phyloP scores from a whole-genome alignment of 75 land plant genomes.

The Picea sitchensis region DNA sequence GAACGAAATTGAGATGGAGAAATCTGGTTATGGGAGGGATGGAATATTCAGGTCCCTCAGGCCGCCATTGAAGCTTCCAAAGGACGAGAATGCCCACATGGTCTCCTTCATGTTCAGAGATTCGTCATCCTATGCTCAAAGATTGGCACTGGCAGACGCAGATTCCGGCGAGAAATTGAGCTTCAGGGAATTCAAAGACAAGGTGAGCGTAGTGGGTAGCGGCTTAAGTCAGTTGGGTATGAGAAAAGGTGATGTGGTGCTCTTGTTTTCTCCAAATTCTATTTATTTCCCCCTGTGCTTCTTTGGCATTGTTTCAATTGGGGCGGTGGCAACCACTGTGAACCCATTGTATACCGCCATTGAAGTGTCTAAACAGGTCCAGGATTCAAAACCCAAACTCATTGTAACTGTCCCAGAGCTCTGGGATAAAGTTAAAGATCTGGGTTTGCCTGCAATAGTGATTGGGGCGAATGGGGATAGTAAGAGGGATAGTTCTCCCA shows the following conservation, averaged over 20 bases:
- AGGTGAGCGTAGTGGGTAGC: slow-evolving; percentile 11
- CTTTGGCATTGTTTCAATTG: slow-evolving; percentile 39
- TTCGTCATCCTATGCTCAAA: slow-evolving; percentile 29
- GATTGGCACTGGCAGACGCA: slow-evolving; percentile 52
- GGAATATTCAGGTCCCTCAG: slow-evolving; percentile 37
- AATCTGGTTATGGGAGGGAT: slow-evolving; percentile 32
- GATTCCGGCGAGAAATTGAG: slow-evolving; percentile 36
- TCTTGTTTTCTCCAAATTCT: slow-evolving; percentile 57
- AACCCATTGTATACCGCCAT: slow-evolving; percentile 57
- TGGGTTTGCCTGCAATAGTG: slow-evolving; percentile 27
- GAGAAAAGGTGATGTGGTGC: slow-evolving; percentile 52
- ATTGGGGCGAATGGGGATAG: not conserved
- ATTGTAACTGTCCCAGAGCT: slow-evolving; percentile 51
- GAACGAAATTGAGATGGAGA: slow-evolving; percentile 9
- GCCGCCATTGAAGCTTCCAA: slow-evolving; percentile 22
- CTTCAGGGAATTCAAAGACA: slow-evolving; percentile 28
- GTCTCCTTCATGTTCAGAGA: slow-evolving; percentile 39
- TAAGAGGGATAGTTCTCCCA: not conserved
- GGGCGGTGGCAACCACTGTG: slow-evolving; percentile 58
- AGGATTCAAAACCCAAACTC: slow-evolving; percentile 44
- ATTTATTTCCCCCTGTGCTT: slow-evolving; percentile 46
- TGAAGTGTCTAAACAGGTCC: slow-evolving; percentile 30
- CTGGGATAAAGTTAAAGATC: slow-evolving; percentile 29
- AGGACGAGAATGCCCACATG: slow-evolving; percentile 17
- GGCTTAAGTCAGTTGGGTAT: slow-evolving; percentile 29